Conservation (phyloP, 208 protist species). For the Leishmania turanica region DNA sequence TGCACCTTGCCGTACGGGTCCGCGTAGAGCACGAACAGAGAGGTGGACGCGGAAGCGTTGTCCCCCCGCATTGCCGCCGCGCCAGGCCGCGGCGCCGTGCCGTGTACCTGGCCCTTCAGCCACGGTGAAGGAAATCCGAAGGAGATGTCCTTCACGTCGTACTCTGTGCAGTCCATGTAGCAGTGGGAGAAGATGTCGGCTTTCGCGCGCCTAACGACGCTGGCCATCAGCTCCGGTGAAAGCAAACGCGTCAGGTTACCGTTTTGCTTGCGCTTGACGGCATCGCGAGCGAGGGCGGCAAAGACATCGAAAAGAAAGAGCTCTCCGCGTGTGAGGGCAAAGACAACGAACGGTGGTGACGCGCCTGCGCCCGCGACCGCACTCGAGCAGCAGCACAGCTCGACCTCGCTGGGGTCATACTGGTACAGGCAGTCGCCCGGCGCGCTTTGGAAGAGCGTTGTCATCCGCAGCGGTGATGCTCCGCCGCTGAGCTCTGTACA, state of each 20-base stretch:
- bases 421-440: constrained; percentile 67
- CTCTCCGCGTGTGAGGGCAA: constrained; percentile 62
- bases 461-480: constrained; percentile 32
- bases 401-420: constrained; percentile 52
- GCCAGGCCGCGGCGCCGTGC: neutral
- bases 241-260: constrained; percentile 26
- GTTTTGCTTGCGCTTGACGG: constrained; percentile 19
- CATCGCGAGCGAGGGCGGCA: constrained; percentile 43
- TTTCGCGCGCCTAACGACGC: constrained; percentile 1
- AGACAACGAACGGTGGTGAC: constrained; percentile 57
- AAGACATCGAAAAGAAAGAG: constrained; percentile 68
- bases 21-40: constrained; percentile 67
- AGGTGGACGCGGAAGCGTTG: constrained; percentile 1
- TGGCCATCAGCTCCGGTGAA: constrained; percentile 23
- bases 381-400: constrained; percentile 53
- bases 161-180: constrained; percentile 66
- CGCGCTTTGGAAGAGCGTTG: constrained; percentile 66
- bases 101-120: neutral
- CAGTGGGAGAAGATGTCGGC: constrained; percentile 30
- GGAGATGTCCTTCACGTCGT: constrained; percentile 68
- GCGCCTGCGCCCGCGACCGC: neutral
- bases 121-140: constrained; percentile 28
- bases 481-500: neutral
- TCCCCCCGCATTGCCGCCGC: neutral
- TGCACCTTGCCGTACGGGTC: constrained; percentile 67